Base-by-base conservation (phyloP, 192 early-diverging fungal genomes). In the Coemansia javaensis region DNA sequence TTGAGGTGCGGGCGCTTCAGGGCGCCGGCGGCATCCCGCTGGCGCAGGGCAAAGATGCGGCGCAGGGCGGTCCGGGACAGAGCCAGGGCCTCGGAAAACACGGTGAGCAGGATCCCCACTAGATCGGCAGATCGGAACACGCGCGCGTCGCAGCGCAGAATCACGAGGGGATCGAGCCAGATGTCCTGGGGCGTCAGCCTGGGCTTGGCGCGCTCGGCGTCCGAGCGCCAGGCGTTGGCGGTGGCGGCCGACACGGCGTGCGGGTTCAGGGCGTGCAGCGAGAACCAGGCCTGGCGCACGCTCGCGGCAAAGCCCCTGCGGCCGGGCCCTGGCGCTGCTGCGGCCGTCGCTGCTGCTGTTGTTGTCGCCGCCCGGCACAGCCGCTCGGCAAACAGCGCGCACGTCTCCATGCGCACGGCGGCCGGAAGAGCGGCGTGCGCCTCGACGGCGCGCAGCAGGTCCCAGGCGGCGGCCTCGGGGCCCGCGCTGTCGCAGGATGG, bases 81-180 rank as follows among this genome's bases (percentile, higher is more conserved):
- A 16, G 56, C 39, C 28, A 75, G 52, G n/a, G 79, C 50, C 40
- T 63, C 63, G 13, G 69, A 54, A 11, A 75, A 53, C 5, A 66
- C 45, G 6, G 50, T 59, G 32, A 74, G 46, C 27, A 74, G 38
- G 2, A 74, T 50, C 15, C 66, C 64, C 12, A 45, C 45, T 28
- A 74, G 50, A 27, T 44, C 55, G 1, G 63, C 41, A 35, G 76
- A 82, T 40, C 69, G 47, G 34, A 86, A 79, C 23, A 86, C 59
- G 22, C 65, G 56, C 2, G 69, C 16, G 56, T 84, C 81, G 35
- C 62, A 59, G 25, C 76, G 64, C 15, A 86, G 79, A 15, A 86
- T 14, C 9, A 78, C 45, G 9, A 82, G 42, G 11, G 84, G 84
- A 25, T 84, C 72, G 25, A 81, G 60, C 63, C 76, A 78, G 5